phyloP scores from a whole-genome alignment of 2,329 filamentous ascomycete species.

The Beauveria medogensis region DNA sequence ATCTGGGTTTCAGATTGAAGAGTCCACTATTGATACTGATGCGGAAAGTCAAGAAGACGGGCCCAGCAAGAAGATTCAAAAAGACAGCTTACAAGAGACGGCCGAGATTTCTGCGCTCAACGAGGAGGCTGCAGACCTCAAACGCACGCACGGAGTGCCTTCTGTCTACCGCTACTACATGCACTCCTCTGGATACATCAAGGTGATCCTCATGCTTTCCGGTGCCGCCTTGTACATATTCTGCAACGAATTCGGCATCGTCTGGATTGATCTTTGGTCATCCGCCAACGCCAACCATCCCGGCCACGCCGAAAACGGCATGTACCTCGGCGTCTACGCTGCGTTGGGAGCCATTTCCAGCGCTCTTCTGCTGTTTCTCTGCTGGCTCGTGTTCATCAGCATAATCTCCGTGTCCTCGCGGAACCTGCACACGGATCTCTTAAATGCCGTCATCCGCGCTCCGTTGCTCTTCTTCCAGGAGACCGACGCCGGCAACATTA shows the following conservation, averaged over 20 bases:
- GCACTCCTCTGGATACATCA: constrained; percentile 12
- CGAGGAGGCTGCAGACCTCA: constrained; percentile 10
- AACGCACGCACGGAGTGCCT: constrained; percentile 12
- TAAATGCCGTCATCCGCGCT: constrained; percentile 12
- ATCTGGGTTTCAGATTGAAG: not conserved
- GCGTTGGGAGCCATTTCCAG: not conserved
- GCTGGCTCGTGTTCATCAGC: not conserved
- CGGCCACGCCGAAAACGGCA: constrained; percentile 15
- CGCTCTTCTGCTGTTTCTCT: not conserved
- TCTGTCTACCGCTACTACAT: constrained; percentile 16
- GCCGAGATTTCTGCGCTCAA: constrained; percentile 10
- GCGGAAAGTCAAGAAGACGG: not conserved
- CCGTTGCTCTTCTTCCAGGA: constrained; percentile 26
- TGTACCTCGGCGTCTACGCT: constrained; percentile 16
- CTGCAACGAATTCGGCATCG: constrained; percentile 16
- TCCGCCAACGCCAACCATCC: constrained; percentile 14
- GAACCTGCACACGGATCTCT: not conserved
- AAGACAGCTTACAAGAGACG: not conserved
- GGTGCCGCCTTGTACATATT: constrained; percentile 13
- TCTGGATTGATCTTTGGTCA: constrained; percentile 21
- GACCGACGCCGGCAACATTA: constrained; percentile 26
- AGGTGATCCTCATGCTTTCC: constrained; percentile 12
- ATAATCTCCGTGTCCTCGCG: constrained; percentile 9
- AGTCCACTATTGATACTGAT: not conserved
- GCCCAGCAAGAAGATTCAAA: too few species aligned